A percentile compares a stretch with the other conserved stretches of the same genome.
Conservation (phyloP, 345 rosid species). For the Melaleuca alternifolia region DNA sequence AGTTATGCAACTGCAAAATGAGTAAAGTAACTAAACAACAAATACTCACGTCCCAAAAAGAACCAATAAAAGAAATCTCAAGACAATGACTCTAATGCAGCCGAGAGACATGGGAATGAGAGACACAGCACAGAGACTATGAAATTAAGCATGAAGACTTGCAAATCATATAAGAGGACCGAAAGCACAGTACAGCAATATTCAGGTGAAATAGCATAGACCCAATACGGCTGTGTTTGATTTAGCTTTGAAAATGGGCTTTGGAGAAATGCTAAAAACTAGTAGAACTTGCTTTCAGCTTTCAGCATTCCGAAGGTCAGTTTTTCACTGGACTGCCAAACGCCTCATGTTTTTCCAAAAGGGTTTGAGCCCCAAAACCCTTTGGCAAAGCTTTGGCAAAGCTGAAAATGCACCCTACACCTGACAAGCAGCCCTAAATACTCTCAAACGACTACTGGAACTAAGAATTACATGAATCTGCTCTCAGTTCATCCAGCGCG, state of each 20-base stretch:
- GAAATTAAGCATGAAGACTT: neutral
- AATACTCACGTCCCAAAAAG: neutral
- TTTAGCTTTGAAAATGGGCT: too few species aligned
- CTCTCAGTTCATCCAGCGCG: neutral
- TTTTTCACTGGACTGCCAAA: too few species aligned
- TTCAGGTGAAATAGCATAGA: neutral
- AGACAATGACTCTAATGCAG: neutral
- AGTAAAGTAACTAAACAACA: neutral
- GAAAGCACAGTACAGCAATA: neutral
- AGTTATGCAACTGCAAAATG: neutral
- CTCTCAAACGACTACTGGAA: neutral
- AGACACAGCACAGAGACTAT: neutral
- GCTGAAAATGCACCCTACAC: too few species aligned
- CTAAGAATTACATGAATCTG: neutral
- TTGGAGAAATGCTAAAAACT: too few species aligned
- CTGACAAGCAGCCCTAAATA: neutral
- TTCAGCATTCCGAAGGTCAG: too few species aligned
- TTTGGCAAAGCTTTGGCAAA: too few species aligned
- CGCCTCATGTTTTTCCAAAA: too few species aligned
- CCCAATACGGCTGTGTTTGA: too few species aligned
- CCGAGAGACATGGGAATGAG: rapidly evolving
- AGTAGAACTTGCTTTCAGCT: too few species aligned
- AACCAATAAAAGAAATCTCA: neutral
- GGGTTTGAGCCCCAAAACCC: too few species aligned
- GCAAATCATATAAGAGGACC: neutral